Evolutionary conservation across 2,329 filamentous ascomycete species (phyloP), one percentile per base, ranked within the genome.

Genomic region (Amphichorda felina): DNA sequence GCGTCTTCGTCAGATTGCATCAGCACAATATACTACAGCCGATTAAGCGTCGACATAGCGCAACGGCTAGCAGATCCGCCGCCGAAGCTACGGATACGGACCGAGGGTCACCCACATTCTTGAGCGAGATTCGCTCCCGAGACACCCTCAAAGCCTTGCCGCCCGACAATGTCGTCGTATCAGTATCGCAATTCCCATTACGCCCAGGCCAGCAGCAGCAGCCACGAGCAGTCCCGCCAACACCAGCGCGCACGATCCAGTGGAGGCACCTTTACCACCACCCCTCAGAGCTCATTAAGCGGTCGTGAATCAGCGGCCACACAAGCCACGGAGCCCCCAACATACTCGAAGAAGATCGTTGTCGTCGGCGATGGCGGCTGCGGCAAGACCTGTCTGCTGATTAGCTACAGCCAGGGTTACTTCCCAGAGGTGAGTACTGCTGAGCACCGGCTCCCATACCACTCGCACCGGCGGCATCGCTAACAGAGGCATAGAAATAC

Each of bases 341-440:
- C 85, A 38, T 95, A 91, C 64, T 96, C 89, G 47, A 98, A 98
- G 71, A 98, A 98, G 72, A 91, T 98, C 55, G 91, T 98, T 30
- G 91, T 98, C 35, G 91, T 98, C 31, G 91, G 91, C 43, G 91
- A 98, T 59, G 91, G 91, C 50, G 91, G 91, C 43, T 98, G 91
- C 61, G 91, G 91, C 50, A 98, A 98, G 77, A 98, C 91, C 8
- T 98, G 91, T 67, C 68, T 98, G 47, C 69, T 98, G 60, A 98
- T 98, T 62, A 95, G 88, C 64, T 98, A 96, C 68, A 94, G 87
- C 53, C 88, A 96, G 65, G 91, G 91, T 40, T 94, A 94, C 60
- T 98, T 98, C 56, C 91, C 91, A 62, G 89, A 98, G 83, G 91
- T 95, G 68, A 47, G 71, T 4, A n/a, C n/a, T n/a, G n/a, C n/a